Conservation (phyloP, 2,329 filamentous ascomycete genomes). For the Chaetoscypha palmicola region DNA sequence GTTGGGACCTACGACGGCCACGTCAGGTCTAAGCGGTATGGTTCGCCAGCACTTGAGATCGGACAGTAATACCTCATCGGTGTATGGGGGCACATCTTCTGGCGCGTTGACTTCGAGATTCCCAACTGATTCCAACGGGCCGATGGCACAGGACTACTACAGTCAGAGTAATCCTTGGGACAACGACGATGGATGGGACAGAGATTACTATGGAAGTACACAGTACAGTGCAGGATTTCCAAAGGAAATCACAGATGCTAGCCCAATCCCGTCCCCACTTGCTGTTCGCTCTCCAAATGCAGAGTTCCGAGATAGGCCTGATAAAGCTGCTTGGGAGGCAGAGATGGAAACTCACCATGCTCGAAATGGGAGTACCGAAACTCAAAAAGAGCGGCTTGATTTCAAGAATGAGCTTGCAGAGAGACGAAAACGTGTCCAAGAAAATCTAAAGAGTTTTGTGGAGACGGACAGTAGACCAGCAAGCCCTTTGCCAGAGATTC, state of each 20-base stretch:
- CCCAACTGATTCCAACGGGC: constrained; percentile 31
- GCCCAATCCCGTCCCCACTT: constrained; percentile 10
- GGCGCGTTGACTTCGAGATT: constrained; percentile 37
- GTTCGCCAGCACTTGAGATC: constrained; percentile 78
- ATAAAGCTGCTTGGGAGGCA: constrained; percentile 25
- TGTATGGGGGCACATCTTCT: constrained; percentile 51
- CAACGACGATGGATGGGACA: constrained; percentile 26
- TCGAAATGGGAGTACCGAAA: constrained; percentile 42
- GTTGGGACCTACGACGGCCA: constrained; percentile 49
- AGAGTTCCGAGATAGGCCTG: constrained; percentile 9
- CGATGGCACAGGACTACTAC: constrained; percentile 28
- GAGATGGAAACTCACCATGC: constrained; percentile 34
- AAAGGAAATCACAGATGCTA: constrained; percentile 11
- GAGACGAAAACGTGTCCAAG: constrained; percentile 63
- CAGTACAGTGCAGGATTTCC: constrained; percentile 11
- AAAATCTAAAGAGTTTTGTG: constrained; percentile 63
- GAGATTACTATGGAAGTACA: constrained; percentile 13
- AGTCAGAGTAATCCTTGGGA: constrained; percentile 41
- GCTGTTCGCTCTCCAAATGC: constrained; percentile 14
- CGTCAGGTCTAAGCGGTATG: constrained; percentile 66
- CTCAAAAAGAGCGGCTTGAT: constrained; percentile 54
- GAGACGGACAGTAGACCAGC: constrained; percentile 49
- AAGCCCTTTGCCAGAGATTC: constrained; percentile 30
- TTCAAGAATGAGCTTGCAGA: constrained; percentile 68
- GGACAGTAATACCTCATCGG: constrained; percentile 73